Base-by-base conservation (phyloP, 1,284 basidiomycete species). In the Cryptococcus sp. region DNA sequence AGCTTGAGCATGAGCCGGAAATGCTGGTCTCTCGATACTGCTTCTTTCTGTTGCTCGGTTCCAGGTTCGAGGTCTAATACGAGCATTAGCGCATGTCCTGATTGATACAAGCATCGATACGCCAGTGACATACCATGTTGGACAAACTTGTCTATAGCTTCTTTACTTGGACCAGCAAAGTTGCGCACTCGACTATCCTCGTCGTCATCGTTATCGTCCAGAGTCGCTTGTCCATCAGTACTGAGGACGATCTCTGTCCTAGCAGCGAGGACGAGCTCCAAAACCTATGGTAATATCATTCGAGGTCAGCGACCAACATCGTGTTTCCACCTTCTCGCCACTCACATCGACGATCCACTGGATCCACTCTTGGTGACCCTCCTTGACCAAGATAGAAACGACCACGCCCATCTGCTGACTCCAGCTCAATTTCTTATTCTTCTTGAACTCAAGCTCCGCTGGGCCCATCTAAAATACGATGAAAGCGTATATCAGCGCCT, bases 371-470 rank as follows among this genome's bases (percentile, higher is more conserved):
- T 80, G 76, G 66, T 88, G 82, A 7, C 82, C 85, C 17, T 83
- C 83, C 49, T 92, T 88, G 5, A 88, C 79, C 17, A 97, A 82
- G 50, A 85, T 83, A 43, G 85, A 86, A 61, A 96, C 84, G 5
- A 86, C 87, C 63, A 95, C 91, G 7, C 89, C 93, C 54, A 97
- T 82, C 76, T 95, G 87, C 72, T 95, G 88, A 67, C 87, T 91
- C 86, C 88, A 89, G n/a, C 88, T 86, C 75, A 80, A 64, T 27
- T 71, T 69, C 55, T 88, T 89, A 13, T 91, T 91, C 67, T 90
- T 89, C 81, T 91, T 89, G 62, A 95, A 86, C 65, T 86, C 82
- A 40, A 96, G 84, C 56, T 95, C 92, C 74, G 83, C 70, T 0
- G 75, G 67, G 38, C 54, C 77, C 82, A 58, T 77, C 76, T 45